Base-by-base conservation (phyloP, 1,284 basidiomycete genomes). In the Tylopilus sp. region DNA sequence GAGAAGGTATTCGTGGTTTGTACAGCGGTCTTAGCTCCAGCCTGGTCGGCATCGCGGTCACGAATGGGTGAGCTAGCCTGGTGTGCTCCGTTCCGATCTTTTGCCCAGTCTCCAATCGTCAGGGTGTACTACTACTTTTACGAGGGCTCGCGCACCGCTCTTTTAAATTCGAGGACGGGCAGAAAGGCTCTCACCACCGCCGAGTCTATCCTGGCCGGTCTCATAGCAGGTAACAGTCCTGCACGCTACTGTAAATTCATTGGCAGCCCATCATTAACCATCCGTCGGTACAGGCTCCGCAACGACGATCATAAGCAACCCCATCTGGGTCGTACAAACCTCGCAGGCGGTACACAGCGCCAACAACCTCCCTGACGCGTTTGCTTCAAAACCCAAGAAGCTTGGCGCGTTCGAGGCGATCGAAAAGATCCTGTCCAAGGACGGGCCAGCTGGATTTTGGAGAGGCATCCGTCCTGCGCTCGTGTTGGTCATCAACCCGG, bases 321-420 rank as follows among this genome's bases (percentile, higher is more conserved):
- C 95, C 1, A 88, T 99, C 59, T 97, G 93, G 92, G 90, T 93
- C 40, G 75, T 94, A n/a, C 90, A 94, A 66, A 95, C 94, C 4
- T 89, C 90, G 33, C 95, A 98, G 67, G 84, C 88, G 12, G 88
- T 91, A 20, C 79, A 76, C 42, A 80, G 78, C 30, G 69, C 81
- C 67, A 64, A 72, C 29, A 50, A 64, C n/a, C 48, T 62, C 10
- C 37, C 66, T 1, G 70, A 72, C 24, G 48, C 64, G 3, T 57
- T 66, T 9, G 53, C 64, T 11, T 30, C 34, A 6, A 50, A 44
- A 10, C 55, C 65, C 15, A 78, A 73, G 66, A 87, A 83, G 53
- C 79, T 85, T 14, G 78, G 84, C 8, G 77, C 90, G 54, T 47
- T 83, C 11, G 78, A 89, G 62, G 91, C 89, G 3, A 73, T 91